Base-by-base conservation (phyloP, 176 grass and related monocot species). In the Raddia guianensis region DNA sequence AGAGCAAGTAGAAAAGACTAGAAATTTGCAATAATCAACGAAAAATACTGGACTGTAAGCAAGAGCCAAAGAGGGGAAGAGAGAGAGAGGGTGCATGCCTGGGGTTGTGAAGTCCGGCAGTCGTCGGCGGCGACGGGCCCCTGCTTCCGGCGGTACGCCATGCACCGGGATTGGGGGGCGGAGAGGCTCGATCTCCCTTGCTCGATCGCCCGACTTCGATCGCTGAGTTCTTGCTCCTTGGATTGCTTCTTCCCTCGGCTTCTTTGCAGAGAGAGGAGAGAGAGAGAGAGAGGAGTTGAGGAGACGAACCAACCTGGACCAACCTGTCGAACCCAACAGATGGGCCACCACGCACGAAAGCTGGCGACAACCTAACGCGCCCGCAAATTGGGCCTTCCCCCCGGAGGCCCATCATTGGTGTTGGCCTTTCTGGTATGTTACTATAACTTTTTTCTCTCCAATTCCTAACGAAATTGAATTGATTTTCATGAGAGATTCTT, bases 131-230 rank as follows among this genome's bases (percentile, higher is more conserved):
- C 40, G 73, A 49, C 6, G 40, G 61, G 13, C 1, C 74, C 68
- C 81, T 87, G 89, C 81, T 91, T 91, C 55, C 85, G 80, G 57
- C 85, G 85, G 77, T 91, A 91, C 6, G 89, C 89, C 89, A 91
- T 91, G 85, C 58, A 47, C 13, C 11, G 12, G 62, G 43, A 6
- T 3, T 64, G 47, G 47, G 32, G n/a, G 47, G 7, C 42, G 8
- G 43, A 44, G 18, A 37, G 9, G 74, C 61, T 76, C 11, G 49
- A 12, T 14, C 50, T 14, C 13, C 50, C 13, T 50, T 50, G 49
- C 49, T 50, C 11, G 49, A 50, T 50, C 49, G 49, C 49, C 49
- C 49, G 12, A 50, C 11, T 50, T 50, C 50, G 10, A 0, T 52
- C 1, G 50, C 50, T 52, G 50, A 5, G 50, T 13, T 52, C 50